These are phyloP conservation scores for Populus deltoides DNA, from an alignment of 345 rosid genomes.

Conservation along the genomic window DNA sequence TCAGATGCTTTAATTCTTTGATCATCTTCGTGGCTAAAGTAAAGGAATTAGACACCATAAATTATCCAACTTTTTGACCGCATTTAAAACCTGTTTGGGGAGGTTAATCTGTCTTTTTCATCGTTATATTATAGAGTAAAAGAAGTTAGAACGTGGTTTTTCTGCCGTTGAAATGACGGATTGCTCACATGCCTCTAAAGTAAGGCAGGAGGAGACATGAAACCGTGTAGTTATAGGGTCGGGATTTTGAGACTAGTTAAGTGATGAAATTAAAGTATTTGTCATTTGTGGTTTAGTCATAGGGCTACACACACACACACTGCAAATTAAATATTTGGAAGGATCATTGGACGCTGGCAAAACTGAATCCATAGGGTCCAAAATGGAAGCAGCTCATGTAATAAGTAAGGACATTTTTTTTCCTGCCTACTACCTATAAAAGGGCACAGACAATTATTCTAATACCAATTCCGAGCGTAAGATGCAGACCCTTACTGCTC, in stretches of 20 bases:
- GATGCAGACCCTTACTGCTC: neutral
- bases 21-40: constrained; percentile 4
- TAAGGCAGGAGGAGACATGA: neutral
- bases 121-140: neutral
- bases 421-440: no score
- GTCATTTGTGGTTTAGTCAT: neutral
- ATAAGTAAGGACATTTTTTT: no score
- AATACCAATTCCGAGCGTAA: neutral
- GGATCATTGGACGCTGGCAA: neutral
- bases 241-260: neutral
- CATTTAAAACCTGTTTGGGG: constrained; percentile 1
- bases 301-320: no score
- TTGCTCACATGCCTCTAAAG: neutral
- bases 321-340: neutral
- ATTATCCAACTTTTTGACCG: neutral
- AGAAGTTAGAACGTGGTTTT: neutral
- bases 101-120: constrained; percentile 24
- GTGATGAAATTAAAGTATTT: neutral
- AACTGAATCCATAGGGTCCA: neutral
- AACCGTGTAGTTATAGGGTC: neutral
- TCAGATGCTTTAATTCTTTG: neutral
- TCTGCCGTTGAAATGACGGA: neutral
- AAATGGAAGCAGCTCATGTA: neutral
- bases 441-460: no score
- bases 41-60: neutral